Percentiles rank a stretch among this genome's conserved stretches.
Conservation (phyloP, 164 flowering plant species). For the Liriodendron chinense region DNA sequence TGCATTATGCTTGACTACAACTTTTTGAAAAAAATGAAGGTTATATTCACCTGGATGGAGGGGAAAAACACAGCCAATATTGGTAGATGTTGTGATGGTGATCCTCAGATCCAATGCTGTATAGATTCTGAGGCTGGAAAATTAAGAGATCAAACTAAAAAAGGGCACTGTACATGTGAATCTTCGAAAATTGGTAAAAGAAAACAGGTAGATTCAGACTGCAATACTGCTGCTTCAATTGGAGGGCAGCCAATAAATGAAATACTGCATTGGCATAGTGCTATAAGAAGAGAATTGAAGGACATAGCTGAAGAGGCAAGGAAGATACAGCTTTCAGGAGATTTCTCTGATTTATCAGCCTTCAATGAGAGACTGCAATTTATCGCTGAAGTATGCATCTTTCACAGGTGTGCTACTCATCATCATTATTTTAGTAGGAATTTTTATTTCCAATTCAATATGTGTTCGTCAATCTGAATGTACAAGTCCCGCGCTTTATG, state of each 20-base stretch:
- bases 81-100: conserved; percentile 27
- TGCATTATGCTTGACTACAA: background rate
- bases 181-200: conserved; percentile 47
- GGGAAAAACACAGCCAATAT: conserved; percentile 32
- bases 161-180: conserved; percentile 38
- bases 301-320: conserved; percentile 76
- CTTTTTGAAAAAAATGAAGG: conserved; percentile 39
- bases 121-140: conserved; percentile 24
- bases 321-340: conserved; percentile 63
- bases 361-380: conserved; percentile 83
- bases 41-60: conserved; percentile 80
- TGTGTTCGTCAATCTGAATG: no score
- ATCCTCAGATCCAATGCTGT: conserved; percentile 21
- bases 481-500: no score
- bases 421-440: no score
- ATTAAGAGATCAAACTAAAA: conserved; percentile 23
- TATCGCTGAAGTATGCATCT: conserved; percentile 93
- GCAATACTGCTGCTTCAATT: conserved; percentile 25
- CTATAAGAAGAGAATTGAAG: conserved; percentile 67
- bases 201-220: conserved; percentile 38
- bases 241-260: conserved; percentile 68
- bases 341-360: conserved; percentile 68
- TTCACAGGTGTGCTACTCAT: conserved; percentile 63
- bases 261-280: conserved; percentile 87
- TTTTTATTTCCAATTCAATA: no score